Conservation (phyloP, 2,329 filamentous ascomycete species). For the Penicillium sp. region DNA sequence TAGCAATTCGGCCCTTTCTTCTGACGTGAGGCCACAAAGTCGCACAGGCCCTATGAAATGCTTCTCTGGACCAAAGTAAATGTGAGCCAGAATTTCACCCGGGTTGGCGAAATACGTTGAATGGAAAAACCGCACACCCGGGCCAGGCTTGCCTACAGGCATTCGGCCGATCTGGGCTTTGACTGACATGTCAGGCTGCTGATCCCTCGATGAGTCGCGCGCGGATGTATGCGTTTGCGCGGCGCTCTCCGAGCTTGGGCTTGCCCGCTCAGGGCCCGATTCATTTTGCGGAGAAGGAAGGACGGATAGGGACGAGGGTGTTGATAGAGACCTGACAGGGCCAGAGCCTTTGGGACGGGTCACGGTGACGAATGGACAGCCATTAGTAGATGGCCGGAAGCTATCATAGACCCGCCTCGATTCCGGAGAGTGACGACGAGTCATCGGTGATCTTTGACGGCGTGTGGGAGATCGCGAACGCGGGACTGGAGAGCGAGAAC, state of each 20-base stretch:
- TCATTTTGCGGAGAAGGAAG: not conserved
- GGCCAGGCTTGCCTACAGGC: slow-evolving; percentile 1
- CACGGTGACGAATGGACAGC: not conserved
- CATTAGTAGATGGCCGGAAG: not conserved
- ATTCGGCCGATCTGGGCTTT: slow-evolving; percentile 7
- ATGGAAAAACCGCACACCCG: not conserved
- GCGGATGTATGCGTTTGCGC: no score
- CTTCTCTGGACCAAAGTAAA: slow-evolving; percentile 28
- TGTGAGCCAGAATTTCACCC: slow-evolving; percentile 23
- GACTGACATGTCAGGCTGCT: not conserved
- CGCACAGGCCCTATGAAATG: slow-evolving; percentile 25
- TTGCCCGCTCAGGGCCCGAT: no score
- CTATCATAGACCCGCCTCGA: not conserved
- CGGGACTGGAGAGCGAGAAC: not conserved
- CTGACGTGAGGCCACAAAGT: slow-evolving; percentile 21
- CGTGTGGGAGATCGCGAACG: not conserved
- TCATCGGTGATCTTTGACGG: not conserved
- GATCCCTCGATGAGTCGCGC: no score
- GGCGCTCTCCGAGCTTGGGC: no score
- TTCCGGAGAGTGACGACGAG: not conserved
- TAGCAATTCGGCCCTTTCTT: slow-evolving; percentile 13
- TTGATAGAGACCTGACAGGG: not conserved
- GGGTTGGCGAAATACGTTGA: slow-evolving; percentile 16
- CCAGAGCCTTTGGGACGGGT: not conserved
- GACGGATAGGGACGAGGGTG: not conserved